Evolutionary conservation across 192 early-diverging fungal species (phyloP).

Genomic region (Podila epigama): DNA sequence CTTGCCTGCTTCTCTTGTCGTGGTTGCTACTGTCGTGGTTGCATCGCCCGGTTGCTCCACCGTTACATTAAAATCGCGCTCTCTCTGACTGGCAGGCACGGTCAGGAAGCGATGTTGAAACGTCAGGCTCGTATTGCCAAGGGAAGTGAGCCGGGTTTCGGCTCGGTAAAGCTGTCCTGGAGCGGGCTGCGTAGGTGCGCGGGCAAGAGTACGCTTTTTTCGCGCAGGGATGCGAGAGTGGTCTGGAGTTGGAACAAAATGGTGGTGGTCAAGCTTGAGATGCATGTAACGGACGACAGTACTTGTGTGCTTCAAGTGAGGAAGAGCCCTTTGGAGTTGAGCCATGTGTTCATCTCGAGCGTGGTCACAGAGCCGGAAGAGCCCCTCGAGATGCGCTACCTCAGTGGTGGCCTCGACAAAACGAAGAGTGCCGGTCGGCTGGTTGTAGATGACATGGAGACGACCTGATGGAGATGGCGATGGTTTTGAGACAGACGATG

Average conservation of each 20-base stretch:
- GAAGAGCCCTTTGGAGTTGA: constrained; percentile 18
- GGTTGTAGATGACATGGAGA: constrained; percentile 25
- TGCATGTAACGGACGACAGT: constrained; percentile 38
- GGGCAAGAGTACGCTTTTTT: too few relatives aligned
- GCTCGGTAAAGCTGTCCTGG: constrained; percentile 28
- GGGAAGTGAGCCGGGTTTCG: constrained; percentile 20
- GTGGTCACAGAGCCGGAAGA: constrained; percentile 39
- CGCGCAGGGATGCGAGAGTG: neutral
- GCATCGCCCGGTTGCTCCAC: too few relatives aligned
- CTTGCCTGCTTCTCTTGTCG: constrained; percentile 9
- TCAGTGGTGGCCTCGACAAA: constrained; percentile 42
- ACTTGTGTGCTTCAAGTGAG: constrained; percentile 10
- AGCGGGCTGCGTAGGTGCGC: constrained; percentile 12
- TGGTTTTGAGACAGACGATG: too few relatives aligned
- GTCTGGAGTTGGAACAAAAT: neutral
- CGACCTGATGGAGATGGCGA: constrained; percentile 1
- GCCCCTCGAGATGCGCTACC: constrained; percentile 24
- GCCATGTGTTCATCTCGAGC: constrained; percentile 32
- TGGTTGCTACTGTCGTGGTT: constrained; percentile 32
- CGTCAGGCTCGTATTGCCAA: constrained; percentile 29
- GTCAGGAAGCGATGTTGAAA: constrained; percentile 46
- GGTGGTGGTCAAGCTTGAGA: constrained; percentile 40
- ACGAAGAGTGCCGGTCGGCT: constrained; percentile 10
- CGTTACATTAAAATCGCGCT: constrained; percentile 41
- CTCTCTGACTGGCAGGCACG: constrained; percentile 25